phyloP scores from a whole-genome alignment of 495 filamentous ascomycete genomes.

The Tirmania nivea region DNA sequence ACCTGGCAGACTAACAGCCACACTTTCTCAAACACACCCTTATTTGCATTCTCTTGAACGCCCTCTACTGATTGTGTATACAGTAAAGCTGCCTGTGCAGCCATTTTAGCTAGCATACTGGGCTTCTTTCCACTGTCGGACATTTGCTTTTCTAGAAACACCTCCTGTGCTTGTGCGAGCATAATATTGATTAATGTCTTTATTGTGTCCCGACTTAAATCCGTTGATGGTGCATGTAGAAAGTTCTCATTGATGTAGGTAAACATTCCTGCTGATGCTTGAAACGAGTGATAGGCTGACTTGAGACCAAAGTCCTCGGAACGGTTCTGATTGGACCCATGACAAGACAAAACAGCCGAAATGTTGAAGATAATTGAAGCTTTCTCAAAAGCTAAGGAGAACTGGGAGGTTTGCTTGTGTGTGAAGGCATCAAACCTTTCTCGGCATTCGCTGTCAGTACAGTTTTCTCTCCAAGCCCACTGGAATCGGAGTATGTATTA shows the following conservation, averaged over 20 bases:
- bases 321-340: conserved; percentile 81
- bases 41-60: conserved; percentile 77
- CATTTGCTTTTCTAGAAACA: conserved; percentile 92
- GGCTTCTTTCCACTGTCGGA: conserved; percentile 69
- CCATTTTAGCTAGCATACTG: conserved; percentile 75
- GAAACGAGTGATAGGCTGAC: conserved; percentile 93
- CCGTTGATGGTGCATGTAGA: conserved; percentile 82
- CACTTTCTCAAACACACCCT: conserved; percentile 85
- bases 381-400: conserved; percentile 93
- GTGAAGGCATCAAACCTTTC: conserved; percentile 94
- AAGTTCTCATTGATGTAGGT: conserved; percentile 99
- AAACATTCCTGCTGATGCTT: conserved; percentile 96
- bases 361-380: conserved; percentile 99
- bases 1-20: conserved; percentile 72
- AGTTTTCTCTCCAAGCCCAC: not conserved
- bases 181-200: conserved; percentile 84
- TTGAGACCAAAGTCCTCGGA: conserved; percentile 84
- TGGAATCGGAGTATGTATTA: conserved; percentile 10
- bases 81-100: conserved; percentile 70
- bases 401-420: conserved; percentile 84
- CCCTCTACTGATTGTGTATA: conserved; percentile 75
- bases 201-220: conserved; percentile 82
- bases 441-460: not conserved
- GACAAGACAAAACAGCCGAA: conserved; percentile 85
- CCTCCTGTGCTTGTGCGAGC: conserved; percentile 87